A percentile compares a stretch with the other conserved stretches of the same genome.
Evolutionary conservation across 495 filamentous ascomycete genomes (phyloP).

Genomic region (Tuber borchii): DNA sequence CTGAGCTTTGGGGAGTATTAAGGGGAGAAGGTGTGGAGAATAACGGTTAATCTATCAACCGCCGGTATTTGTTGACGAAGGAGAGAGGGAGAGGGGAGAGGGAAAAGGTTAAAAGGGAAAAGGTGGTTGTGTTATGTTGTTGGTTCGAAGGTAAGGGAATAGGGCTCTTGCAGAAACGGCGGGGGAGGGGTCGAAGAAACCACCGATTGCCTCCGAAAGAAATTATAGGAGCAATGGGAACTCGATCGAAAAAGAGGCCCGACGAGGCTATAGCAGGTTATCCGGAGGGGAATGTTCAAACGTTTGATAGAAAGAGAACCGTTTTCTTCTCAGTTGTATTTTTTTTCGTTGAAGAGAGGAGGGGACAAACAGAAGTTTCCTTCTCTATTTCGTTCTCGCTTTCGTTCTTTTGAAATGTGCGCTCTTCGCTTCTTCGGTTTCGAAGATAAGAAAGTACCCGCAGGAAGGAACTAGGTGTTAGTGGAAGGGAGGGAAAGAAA

Average conservation of each 20-base stretch:
- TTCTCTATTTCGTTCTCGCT: neutral
- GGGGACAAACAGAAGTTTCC: conserved; percentile 12
- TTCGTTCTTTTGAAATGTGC: neutral
- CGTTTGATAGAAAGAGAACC: neutral
- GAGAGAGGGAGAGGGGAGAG: conserved; percentile 10
- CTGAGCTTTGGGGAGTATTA: conserved; percentile 4
- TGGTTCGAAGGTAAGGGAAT: neutral
- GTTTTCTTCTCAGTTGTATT: neutral
- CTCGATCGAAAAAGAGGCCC: neutral
- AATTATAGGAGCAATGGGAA: neutral
- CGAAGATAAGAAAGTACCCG: neutral
- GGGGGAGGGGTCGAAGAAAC: conserved; percentile 1
- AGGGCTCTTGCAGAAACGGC: neutral
- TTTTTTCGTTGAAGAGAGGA: neutral
- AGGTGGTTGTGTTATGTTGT: neutral
- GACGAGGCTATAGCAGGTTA: neutral
- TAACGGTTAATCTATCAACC: conserved; percentile 10
- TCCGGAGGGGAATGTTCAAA: neutral
- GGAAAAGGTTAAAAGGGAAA: conserved; percentile 14
- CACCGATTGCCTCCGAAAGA: neutral
- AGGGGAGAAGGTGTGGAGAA: conserved; percentile 10
- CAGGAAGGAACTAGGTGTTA: conserved; percentile 8
- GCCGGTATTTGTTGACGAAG: conserved; percentile 16
- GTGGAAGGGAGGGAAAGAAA: conserved; percentile 12
- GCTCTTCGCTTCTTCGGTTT: neutral